Percentiles rank a stretch among this genome's conserved stretches.
Conservation (phyloP, 352 stramenopile genomes). For the Pythium chondricola region DNA sequence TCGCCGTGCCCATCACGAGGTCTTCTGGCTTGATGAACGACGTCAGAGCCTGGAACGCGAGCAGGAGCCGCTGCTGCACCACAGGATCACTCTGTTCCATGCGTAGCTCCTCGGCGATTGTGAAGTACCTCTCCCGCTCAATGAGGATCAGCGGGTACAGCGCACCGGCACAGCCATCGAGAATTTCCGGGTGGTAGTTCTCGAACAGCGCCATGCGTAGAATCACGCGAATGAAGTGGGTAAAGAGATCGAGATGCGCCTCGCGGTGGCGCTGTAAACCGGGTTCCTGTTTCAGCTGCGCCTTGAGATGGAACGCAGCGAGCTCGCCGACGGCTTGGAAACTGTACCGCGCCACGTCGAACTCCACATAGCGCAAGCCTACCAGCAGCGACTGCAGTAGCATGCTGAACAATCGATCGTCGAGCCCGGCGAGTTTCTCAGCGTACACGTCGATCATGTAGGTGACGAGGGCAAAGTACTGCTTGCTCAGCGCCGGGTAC, state of each 20-base stretch:
- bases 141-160: slow-evolving; percentile 82
- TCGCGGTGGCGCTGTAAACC: slow-evolving; percentile 43
- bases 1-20: slow-evolving; percentile 48
- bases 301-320: slow-evolving; percentile 64
- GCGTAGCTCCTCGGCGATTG: slow-evolving; percentile 59
- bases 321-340: slow-evolving; percentile 80
- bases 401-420: slow-evolving; percentile 65
- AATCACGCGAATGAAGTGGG: slow-evolving; percentile 69
- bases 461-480: slow-evolving; percentile 86
- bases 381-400: slow-evolving; percentile 69
- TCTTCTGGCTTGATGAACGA: slow-evolving; percentile 58
- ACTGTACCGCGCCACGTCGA: slow-evolving; percentile 73
- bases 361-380: slow-evolving; percentile 63
- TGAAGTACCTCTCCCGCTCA: slow-evolving; percentile 62
- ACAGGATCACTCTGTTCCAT: slow-evolving; percentile 37
- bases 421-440: slow-evolving; percentile 60
- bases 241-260: slow-evolving; percentile 54
- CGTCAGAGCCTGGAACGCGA: slow-evolving; percentile 59
- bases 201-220: slow-evolving; percentile 78
- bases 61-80: slow-evolving; percentile 46
- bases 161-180: slow-evolving; percentile 61
- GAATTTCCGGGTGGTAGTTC: slow-evolving; percentile 65
- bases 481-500: slow-evolving; percentile 79
- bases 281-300: slow-evolving; percentile 32
- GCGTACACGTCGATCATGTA: slow-evolving; percentile 86